Evolutionary conservation across 2,329 filamentous ascomycete genomes (phyloP).

Genomic region (Colletotrichum abscissum): DNA sequence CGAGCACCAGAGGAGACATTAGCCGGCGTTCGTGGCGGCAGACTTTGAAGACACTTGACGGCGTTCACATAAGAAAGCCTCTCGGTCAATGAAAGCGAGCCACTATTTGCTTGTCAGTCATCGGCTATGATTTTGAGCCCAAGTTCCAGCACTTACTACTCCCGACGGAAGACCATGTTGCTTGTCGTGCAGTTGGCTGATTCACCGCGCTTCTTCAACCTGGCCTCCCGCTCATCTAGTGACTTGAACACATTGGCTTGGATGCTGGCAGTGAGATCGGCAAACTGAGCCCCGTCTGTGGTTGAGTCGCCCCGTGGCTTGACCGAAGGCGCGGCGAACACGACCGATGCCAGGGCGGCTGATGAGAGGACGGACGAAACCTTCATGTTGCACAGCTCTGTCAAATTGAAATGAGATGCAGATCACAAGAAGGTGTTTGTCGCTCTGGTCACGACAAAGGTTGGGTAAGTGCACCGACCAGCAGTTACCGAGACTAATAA

Average conservation of each 20-base stretch:
- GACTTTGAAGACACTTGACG: slow-evolving; percentile 55
- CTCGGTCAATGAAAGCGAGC: slow-evolving; percentile 45
- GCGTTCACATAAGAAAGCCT: slow-evolving; percentile 56
- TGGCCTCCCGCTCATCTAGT: slow-evolving; percentile 36
- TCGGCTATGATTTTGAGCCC: neutral
- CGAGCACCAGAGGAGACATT: slow-evolving; percentile 53
- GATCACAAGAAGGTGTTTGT: neutral
- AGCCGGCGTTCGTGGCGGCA: slow-evolving; percentile 48
- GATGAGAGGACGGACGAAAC: slow-evolving; percentile 34
- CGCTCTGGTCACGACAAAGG: neutral
- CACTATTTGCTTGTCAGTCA: slow-evolving; percentile 33
- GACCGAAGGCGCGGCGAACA: slow-evolving; percentile 31
- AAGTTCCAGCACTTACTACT: slow-evolving; percentile 41
- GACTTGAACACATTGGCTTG: slow-evolving; percentile 35
- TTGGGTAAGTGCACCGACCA: neutral
- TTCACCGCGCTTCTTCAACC: slow-evolving; percentile 37
- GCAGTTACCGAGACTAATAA: neutral
- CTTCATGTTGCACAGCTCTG: slow-evolving; percentile 11
- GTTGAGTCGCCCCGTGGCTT: slow-evolving; percentile 25
- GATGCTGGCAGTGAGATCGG: slow-evolving; percentile 37
- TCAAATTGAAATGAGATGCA: neutral
- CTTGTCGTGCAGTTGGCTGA: slow-evolving; percentile 39
- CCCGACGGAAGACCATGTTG: slow-evolving; percentile 42
- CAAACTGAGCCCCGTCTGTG: slow-evolving; percentile 31
- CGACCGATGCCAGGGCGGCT: slow-evolving; percentile 30